Base-by-base conservation (phyloP, 768 basidiomycete genomes). In the Tulasnella sp. region DNA sequence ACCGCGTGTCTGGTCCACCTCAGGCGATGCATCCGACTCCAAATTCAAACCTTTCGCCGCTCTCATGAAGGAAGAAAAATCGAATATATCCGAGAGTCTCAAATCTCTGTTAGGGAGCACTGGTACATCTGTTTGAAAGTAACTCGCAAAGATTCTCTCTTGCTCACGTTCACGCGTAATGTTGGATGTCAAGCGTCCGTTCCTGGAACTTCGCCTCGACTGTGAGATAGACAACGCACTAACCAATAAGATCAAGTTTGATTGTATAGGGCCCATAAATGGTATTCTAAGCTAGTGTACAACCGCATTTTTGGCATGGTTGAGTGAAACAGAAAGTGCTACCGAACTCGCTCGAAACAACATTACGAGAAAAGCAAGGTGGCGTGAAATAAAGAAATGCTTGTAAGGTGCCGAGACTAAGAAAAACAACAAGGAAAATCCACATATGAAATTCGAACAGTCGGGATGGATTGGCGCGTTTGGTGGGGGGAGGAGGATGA, bases 61-160 rank as follows among this genome's bases (percentile, higher is more conserved):
- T 3, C 85, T 94, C 44, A 89, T 96, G 83, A 97, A 95, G 85
- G 93, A 95, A 46, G 92, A 92, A 83, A 94, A 93, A 84, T 90
- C 90, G 7, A 86, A 85, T 3, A 96, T 94, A 0, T 86, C 85
- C 69, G 86, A 85, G 72, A 75, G 86, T 34, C 82, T 88, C 0
- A 84, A 85, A 69, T 83, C 83, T 1, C 79, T 89, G 12, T 76
- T 89, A 28, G 20, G 58, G 64, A 69, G 20, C 31, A 31, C 34
- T 18, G 34, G 64, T 31, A 34, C 64, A 69, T 69, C 34, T 37
- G 28, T 69, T 69, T 69, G 20, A 37, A 14, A 37, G 2, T 37
- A 37, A 28, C 31, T 69, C 31, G 34, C 6, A 9, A 11, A 24
- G 54, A 54, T 54, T n/a, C 24, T 54, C 54, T 54, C 24, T 54